These are phyloP conservation scores for Pachysolen tannophilus DNA, from an alignment of 805 yeast species.

Conservation along the genomic window DNA sequence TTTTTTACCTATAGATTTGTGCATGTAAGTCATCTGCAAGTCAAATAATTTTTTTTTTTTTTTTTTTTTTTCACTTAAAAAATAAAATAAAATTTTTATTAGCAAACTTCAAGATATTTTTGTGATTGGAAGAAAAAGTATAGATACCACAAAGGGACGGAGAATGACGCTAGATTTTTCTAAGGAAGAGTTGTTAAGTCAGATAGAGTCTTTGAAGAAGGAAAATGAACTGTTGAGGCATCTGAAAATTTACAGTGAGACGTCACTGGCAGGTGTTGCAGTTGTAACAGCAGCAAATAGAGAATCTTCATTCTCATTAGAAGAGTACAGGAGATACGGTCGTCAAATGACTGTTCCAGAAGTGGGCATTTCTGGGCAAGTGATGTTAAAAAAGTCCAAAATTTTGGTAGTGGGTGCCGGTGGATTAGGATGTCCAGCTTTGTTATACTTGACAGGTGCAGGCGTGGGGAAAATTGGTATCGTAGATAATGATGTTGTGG, in stretches of 20 bases:
- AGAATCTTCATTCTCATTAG: slow-evolving; percentile 27
- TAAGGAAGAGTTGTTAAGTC: slow-evolving; percentile 14
- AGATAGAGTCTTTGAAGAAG: slow-evolving; percentile 16
- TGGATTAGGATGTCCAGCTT: slow-evolving; percentile 90
- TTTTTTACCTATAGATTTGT: too few species aligned
- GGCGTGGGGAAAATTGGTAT: slow-evolving; percentile 85
- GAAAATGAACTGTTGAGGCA: slow-evolving; percentile 18
- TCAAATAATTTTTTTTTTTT: too few species aligned
- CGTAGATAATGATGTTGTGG: slow-evolving; percentile 82
- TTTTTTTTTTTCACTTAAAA: too few species aligned
- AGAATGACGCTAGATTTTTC: too few species aligned
- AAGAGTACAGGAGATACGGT: slow-evolving; percentile 82
- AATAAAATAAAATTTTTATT: too few species aligned
- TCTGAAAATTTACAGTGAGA: slow-evolving; percentile 16
- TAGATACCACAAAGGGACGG: too few species aligned
- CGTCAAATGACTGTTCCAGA: slow-evolving; percentile 92
- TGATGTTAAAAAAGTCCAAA: slow-evolving; percentile 43
- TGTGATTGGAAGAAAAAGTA: too few species aligned
- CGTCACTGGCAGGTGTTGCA: neutral
- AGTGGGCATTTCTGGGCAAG: slow-evolving; percentile 54
- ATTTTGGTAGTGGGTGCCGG: slow-evolving; percentile 92
- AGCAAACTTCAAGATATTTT: too few species aligned
- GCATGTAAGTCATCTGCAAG: too few species aligned
- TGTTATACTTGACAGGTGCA: slow-evolving; percentile 76
- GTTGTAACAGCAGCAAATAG: neutral